phyloP scores from a whole-genome alignment of 768 basidiomycete genomes.

The Russula sp. region DNA sequence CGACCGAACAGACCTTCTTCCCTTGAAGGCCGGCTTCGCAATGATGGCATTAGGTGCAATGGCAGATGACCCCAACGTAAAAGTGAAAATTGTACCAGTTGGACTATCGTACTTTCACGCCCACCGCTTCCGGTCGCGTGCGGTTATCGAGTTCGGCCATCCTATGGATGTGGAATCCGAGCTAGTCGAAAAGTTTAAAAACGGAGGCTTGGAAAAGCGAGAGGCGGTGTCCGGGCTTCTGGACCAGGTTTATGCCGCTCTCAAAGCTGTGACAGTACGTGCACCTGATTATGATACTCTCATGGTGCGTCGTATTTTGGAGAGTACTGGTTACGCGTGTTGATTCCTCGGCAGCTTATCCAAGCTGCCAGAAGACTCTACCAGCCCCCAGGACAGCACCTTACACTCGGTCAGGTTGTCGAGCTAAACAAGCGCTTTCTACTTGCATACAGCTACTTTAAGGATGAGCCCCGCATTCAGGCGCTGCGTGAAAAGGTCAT shows the following conservation, averaged over 20 bases:
- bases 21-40: slow-evolving; percentile 94
- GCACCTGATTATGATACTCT: slow-evolving; percentile 97
- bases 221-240: slow-evolving; percentile 87
- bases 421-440: slow-evolving; percentile 89
- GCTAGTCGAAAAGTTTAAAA: slow-evolving; percentile 82
- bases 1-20: slow-evolving; percentile 92
- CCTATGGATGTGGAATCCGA: slow-evolving; percentile 84
- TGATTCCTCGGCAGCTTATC: slow-evolving; percentile 54
- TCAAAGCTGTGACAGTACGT: slow-evolving; percentile 93
- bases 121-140: slow-evolving; percentile 86
- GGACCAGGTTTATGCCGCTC: slow-evolving; percentile 82
- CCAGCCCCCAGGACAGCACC: slow-evolving; percentile 87
- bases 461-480: slow-evolving; percentile 84
- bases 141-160: slow-evolving; percentile 93
- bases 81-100: slow-evolving; percentile 85
- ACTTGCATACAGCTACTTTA: slow-evolving; percentile 86
- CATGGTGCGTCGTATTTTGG: slow-evolving; percentile 55
- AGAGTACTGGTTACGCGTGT: not conserved
- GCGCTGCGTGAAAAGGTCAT: slow-evolving; percentile 72
- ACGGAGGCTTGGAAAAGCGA: slow-evolving; percentile 81
- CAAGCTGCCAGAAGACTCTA: slow-evolving; percentile 92
- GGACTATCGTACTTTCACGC: slow-evolving; percentile 35
- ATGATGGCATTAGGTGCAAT: slow-evolving; percentile 98
- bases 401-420: slow-evolving; percentile 91
- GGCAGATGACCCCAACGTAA: slow-evolving; percentile 78